Evolutionary conservation across 345 rosid species (phyloP).

Genomic region (Eucalyptus erythrocorys): DNA sequence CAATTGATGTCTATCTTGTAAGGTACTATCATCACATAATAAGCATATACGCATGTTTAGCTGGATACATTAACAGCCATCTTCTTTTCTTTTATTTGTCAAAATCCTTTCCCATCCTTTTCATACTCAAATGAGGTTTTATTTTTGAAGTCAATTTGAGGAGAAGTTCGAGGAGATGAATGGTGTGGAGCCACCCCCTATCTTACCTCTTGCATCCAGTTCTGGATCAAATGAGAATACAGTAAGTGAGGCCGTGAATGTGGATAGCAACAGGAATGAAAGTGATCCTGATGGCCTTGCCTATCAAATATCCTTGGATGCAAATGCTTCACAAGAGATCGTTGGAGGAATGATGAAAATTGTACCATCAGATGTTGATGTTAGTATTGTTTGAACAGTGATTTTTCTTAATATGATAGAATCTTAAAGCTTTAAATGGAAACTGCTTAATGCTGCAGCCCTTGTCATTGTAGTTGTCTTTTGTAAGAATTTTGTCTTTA

Average conservation of each 20-base stretch:
- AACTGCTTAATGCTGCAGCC: neutral
- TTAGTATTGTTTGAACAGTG: constrained; percentile 18
- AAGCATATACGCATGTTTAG: neutral
- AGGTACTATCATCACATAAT: constrained; percentile 28
- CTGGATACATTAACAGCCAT: neutral
- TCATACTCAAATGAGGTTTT: neutral
- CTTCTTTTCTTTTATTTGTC: neutral
- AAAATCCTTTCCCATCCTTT: neutral
- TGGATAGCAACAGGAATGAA: constrained; percentile 23
- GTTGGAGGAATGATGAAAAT: constrained; percentile 89
- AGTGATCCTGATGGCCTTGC: constrained; percentile 23
- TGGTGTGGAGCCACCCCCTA: constrained; percentile 32
- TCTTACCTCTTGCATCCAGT: constrained; percentile 43
- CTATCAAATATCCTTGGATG: constrained; percentile 34
- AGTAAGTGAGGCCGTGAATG: constrained; percentile 16
- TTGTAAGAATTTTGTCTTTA: neutral
- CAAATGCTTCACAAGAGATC: constrained; percentile 52
- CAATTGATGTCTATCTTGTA: constrained; percentile 91
- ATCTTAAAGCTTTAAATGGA: neutral
- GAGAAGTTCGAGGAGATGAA: constrained; percentile 77
- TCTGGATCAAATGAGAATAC: constrained; percentile 55
- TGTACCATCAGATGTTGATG: constrained; percentile 73
- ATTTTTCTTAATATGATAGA: neutral
- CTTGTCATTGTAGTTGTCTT: neutral
- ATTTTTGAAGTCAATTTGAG: constrained; percentile 65